Base-by-base conservation (phyloP, 1,284 basidiomycete species). In the Microbotryum violaceum region DNA sequence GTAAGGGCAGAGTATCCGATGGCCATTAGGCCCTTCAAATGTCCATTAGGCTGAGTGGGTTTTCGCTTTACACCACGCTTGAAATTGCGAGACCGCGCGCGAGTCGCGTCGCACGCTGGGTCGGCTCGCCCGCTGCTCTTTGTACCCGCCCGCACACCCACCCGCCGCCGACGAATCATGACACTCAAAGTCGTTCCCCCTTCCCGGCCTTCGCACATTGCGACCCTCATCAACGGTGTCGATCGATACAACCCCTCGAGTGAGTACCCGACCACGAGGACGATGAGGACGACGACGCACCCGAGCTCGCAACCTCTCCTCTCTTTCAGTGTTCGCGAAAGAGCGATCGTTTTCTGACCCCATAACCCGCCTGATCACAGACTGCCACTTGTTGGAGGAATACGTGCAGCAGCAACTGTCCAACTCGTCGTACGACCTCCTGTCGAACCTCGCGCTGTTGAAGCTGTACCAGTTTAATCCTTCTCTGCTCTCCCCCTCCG, bases 381-480 rank as follows among this genome's bases (percentile, higher is more conserved):
- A 67, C 58, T 61, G 61, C 10, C 65, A 67, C 56, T 33, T 67
- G 31, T 57, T 67, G 44, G 65, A 67, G 47, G 65, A 67, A 49
- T 67, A 67, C 63, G 57, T 67, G 46, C 62, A 67, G 56, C 23
- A 62, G 25, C 66, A 68, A 47, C 57, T 68, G 29, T 44, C 57
- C 18, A 54, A 54, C 54, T 53, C 54, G 29, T 49, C 54, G 46
- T 68, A 68, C 57, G 66, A 68, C 58, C 51, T 64, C 16, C 59
- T 64, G 29, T 61, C 66, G 29, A 68, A 68, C 60, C 62, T 68
- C 52, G 66, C 66, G 44, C 62, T 68, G 29, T 59, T 68, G 59
- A 68, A 68, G 54, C 60, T 68, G 53, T 68, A 68, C 52, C 58
- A 59, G 33, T 68, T 68, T 62, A 68, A 68, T 58, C 66, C 66